A percentile compares a stretch with the other conserved stretches of the same genome.
phyloP scores from a whole-genome alignment of 345 rosid species.

The Citrus maxima region DNA sequence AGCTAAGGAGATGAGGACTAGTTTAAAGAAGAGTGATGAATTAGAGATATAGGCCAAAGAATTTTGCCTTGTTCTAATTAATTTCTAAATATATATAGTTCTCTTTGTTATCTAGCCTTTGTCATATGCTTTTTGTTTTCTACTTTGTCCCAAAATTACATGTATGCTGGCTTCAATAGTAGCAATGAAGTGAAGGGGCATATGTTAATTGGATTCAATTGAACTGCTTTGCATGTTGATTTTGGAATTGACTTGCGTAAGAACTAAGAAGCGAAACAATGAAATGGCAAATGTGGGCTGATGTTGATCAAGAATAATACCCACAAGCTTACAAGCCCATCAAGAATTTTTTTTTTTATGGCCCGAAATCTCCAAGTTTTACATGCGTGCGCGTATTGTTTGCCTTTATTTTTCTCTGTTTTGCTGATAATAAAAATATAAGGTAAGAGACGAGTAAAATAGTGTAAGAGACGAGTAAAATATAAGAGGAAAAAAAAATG shows the following conservation, averaged over 20 bases:
- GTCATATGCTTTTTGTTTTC: not conserved
- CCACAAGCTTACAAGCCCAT: too few species aligned
- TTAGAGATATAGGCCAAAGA: not conserved
- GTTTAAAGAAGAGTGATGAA: not conserved
- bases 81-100: not conserved
- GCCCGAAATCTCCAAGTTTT: too few species aligned
- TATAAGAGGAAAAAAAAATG: too few species aligned
- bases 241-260: not conserved
- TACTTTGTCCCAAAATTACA: not conserved
- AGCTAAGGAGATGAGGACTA: conserved; percentile 13
- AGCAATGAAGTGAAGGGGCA: not conserved
- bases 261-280: too few species aligned
- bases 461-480: too few species aligned
- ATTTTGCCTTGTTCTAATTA: not conserved
- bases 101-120: not conserved
- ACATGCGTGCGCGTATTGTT: too few species aligned
- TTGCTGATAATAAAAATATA: too few species aligned
- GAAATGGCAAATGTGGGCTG: too few species aligned
- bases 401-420: too few species aligned
- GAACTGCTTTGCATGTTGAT: not conserved
- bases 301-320: too few species aligned
- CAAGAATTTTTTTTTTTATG: too few species aligned
- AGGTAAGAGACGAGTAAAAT: too few species aligned
- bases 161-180: not conserved
- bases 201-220: not conserved